Base-by-base conservation (phyloP, 768 basidiomycete genomes). In the Tulasnella sp. region DNA sequence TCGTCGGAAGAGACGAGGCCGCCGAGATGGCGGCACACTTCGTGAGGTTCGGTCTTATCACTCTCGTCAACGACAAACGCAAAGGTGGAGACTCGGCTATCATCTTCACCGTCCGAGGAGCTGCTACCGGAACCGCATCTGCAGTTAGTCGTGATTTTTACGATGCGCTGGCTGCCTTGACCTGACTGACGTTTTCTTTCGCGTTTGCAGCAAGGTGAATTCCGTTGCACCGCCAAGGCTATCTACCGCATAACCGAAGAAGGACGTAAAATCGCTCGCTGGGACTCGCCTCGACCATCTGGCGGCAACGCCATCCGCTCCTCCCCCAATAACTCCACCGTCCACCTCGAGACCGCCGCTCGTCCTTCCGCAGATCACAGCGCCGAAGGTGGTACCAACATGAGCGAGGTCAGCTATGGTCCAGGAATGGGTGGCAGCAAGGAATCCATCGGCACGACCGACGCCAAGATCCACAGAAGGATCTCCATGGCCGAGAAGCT, bases 1-100 rank as follows among this genome's bases (percentile, higher is more conserved):
- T 95, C 39, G 93, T 95, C 39, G 95, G 95, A 29, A 84, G 93
- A 68, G 97, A 99, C 78, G 97, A 98, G 80, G 95, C 94, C 0
- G 93, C 94, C 12, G 97, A 99, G 83, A 91, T 98, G 88, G 90
- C 93, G 2, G 97, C 95, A 4, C 97, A 98, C 79, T 98, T 98
- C 77, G 95, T 98, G 62, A 89, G 97, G 68, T 97, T 95, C 77
- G 92, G 94, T 44, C 88, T 96, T 75, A 90, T 99, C 80, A 81
- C 83, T 2, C 84, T 98, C 52, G 93, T 96, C 74, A 91, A 90
- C 82, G 92, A 94, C 80, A 94, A 91, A 83, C 86, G 92, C 75
- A 93, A 92, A 82, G 91, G 90, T 77, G 93, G 92, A 75, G 92
- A 94, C 77, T 92, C 92, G 34, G 92, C 92, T 26, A 92, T 94